Conservation (phyloP, 164 flowering plant genomes). For the Dillenia turbinata region DNA sequence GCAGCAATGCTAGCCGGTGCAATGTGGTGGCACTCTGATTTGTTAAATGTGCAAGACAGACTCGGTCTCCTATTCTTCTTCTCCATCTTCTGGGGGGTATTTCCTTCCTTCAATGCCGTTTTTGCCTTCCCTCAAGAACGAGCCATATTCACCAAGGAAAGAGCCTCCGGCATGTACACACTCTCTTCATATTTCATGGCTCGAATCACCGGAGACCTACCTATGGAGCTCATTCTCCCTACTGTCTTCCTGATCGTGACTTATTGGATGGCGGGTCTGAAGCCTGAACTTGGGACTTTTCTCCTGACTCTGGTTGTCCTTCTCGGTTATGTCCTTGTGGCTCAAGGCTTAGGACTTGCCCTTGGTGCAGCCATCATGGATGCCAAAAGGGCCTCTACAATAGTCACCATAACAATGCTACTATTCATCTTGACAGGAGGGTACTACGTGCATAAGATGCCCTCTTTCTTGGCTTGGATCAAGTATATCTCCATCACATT, state of each 20-base stretch:
- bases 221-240: conserved; percentile 88
- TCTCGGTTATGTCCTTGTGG: conserved; percentile 67
- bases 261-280: conserved; percentile 80
- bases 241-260: conserved; percentile 38
- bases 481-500: conserved; percentile 69
- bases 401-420: conserved; percentile 71
- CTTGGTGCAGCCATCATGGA: conserved; percentile 88
- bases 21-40: conserved; percentile 90
- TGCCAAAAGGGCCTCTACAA: conserved; percentile 73
- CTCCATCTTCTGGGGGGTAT: conserved; percentile 86
- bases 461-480: conserved; percentile 57
- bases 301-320: conserved; percentile 44
- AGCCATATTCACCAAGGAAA: conserved; percentile 63
- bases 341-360: conserved; percentile 84
- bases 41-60: conserved; percentile 59
- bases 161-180: conserved; percentile 80
- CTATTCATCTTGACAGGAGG: conserved; percentile 84
- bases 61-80: conserved; percentile 83
- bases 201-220: conserved; percentile 57
- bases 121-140: conserved; percentile 93
- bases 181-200: conserved; percentile 87
- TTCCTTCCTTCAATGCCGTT: conserved; percentile 63
- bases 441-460: conserved; percentile 72
- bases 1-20: conserved; percentile 57
- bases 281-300: conserved; percentile 44